Evolutionary conservation across 768 basidiomycete species (phyloP).

Genomic region (Lactarius sanguifluus): DNA sequence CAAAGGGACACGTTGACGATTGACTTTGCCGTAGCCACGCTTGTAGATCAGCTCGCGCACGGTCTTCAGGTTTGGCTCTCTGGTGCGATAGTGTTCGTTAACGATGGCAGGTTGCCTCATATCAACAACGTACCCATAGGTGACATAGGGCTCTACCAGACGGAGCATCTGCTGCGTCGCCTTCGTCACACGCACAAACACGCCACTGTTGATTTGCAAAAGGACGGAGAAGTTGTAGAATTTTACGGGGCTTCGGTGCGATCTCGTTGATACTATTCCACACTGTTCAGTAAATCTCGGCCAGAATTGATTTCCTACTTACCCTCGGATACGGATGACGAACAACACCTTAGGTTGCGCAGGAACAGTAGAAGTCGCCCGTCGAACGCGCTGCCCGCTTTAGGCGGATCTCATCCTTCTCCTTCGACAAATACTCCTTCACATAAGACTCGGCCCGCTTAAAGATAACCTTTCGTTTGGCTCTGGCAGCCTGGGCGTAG

Average conservation of each 20-base stretch:
- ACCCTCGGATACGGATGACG: constrained; percentile 96
- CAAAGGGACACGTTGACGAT: constrained; percentile 97
- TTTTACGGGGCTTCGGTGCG: constrained; percentile 99
- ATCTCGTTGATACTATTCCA: constrained; percentile 93
- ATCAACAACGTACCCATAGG: constrained; percentile 74
- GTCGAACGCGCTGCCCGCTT: constrained; percentile 88
- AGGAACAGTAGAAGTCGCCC: constrained; percentile 96
- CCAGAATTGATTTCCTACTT: constrained; percentile 37
- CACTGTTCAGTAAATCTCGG: constrained; percentile 25
- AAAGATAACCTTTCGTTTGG: constrained; percentile 97
- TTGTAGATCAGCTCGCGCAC: constrained; percentile 99
- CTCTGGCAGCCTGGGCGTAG: constrained; percentile 68
- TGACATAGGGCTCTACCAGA: constrained; percentile 94
- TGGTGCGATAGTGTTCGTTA: constrained; percentile 33
- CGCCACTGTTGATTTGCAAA: constrained; percentile 99
- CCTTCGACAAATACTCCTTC: constrained; percentile 90
- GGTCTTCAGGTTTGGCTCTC: constrained; percentile 95
- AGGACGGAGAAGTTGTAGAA: constrained; percentile 97
- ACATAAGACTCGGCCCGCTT: constrained; percentile 98
- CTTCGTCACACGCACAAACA: constrained; percentile 95
- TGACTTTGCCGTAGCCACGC: constrained; percentile 97
- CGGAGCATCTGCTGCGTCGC: constrained; percentile 98
- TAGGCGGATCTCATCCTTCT: constrained; percentile 95
- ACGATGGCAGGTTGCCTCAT: not conserved
- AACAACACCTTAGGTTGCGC: constrained; percentile 98